Percentiles rank a stretch among this genome's conserved stretches.
These are phyloP conservation scores for Jaltomata sinuosa DNA, from an alignment of 257 asterid species.

Conservation along the genomic window DNA sequence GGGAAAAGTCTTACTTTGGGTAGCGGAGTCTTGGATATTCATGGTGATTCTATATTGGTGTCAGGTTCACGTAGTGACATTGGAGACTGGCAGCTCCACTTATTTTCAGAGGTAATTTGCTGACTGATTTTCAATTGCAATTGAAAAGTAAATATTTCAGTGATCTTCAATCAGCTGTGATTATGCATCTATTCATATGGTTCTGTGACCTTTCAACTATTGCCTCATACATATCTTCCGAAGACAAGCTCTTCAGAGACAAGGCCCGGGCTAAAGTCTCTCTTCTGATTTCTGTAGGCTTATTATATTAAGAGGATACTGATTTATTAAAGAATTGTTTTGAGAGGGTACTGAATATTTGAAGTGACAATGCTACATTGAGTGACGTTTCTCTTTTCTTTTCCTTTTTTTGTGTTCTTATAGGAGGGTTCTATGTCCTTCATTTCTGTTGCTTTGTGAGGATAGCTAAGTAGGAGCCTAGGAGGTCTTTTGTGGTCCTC, in stretches of 20 bases:
- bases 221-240: neutral
- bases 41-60: slow-evolving; percentile 47
- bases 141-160: neutral
- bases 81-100: slow-evolving; percentile 86
- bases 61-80: slow-evolving; percentile 63
- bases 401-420: neutral
- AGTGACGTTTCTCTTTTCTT: neutral
- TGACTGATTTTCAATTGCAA: neutral
- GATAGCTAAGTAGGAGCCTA: neutral
- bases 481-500: neutral
- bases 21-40: slow-evolving; percentile 26
- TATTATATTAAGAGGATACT: neutral
- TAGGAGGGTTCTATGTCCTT: neutral
- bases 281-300: neutral
- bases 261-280: neutral
- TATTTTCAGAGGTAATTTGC: slow-evolving; percentile 61
- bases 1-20: slow-evolving; percentile 62
- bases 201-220: neutral
- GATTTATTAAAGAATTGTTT: neutral
- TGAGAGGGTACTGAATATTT: neutral
- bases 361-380: neutral
- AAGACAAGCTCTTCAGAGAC: neutral
- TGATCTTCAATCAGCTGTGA: neutral
- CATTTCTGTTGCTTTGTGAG: neutral
- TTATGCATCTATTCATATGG: neutral